phyloP scores from a whole-genome alignment of 306 rosid genomes.

The Luffa acutangula region DNA sequence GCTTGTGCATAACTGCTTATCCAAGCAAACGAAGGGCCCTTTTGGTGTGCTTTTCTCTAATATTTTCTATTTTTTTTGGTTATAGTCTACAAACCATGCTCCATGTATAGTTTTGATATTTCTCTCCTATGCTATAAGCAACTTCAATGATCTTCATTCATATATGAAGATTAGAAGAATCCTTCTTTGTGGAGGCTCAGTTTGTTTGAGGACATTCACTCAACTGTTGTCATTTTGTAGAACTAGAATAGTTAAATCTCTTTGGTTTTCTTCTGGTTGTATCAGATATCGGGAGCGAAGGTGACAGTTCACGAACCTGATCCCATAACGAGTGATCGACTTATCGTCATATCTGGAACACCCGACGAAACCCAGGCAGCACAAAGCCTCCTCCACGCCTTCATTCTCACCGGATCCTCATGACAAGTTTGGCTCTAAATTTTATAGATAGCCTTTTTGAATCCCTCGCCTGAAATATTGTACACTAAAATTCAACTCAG shows the following conservation, averaged over 20 bases:
- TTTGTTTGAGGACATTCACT: background rate
- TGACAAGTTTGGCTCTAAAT: conserved; percentile 16
- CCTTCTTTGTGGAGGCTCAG: background rate
- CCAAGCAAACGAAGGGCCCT: background rate
- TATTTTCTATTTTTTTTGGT: background rate
- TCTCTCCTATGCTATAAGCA: background rate
- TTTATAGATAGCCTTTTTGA: background rate
- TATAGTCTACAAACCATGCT: background rate
- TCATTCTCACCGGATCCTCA: conserved; percentile 81
- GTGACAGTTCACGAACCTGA: conserved; percentile 72
- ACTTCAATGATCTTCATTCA: background rate
- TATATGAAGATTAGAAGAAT: background rate
- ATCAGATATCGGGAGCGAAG: conserved; percentile 88
- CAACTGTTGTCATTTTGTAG: background rate
- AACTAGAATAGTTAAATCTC: background rate
- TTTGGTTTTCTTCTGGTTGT: background rate
- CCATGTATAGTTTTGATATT: background rate
- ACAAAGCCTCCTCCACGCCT: conserved; percentile 90
- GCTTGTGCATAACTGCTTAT: background rate
- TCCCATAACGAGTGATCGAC: conserved; percentile 59
- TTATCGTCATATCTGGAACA: conserved; percentile 75
- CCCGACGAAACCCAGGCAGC: conserved; percentile 99
- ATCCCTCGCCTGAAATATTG: background rate
- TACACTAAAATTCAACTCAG: conserved; percentile 6
- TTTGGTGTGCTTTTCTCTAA: background rate